phyloP scores from a whole-genome alignment of 495 filamentous ascomycete species.

The Aspergillus olivimuriae region DNA sequence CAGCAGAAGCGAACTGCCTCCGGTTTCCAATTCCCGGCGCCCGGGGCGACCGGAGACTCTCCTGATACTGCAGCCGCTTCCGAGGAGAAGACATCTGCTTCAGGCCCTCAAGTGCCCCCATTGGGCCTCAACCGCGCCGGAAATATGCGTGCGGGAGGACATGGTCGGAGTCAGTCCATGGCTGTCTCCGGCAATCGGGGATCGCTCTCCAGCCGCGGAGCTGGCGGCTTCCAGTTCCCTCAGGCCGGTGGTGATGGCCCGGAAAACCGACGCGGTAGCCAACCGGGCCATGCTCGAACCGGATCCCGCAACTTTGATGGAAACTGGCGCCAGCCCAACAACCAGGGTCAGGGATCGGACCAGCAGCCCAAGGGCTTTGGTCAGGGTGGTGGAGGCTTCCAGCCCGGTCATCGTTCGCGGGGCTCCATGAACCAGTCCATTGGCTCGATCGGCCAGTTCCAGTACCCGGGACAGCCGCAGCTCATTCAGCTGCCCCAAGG shows the following conservation, averaged over 20 bases:
- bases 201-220: slow-evolving; percentile 49
- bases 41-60: slow-evolving; percentile 50
- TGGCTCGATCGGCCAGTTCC: slow-evolving; percentile 77
- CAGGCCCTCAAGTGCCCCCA: slow-evolving; percentile 30
- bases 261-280: slow-evolving; percentile 66
- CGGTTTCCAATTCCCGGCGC: slow-evolving; percentile 89
- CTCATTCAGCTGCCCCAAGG: slow-evolving; percentile 79
- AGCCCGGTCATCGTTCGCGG: slow-evolving; percentile 84
- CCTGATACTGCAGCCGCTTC: slow-evolving; percentile 39
- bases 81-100: slow-evolving; percentile 34
- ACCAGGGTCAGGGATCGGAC: slow-evolving; percentile 48
- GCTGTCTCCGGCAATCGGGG: slow-evolving; percentile 55
- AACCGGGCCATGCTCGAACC: slow-evolving; percentile 65
- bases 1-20: slow-evolving; percentile 94
- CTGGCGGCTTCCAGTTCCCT: slow-evolving; percentile 67
- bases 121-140: slow-evolving; percentile 44
- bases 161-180: slow-evolving; percentile 67
- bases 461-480: slow-evolving; percentile 88
- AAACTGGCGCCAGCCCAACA: slow-evolving; percentile 92
- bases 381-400: slow-evolving; percentile 62
- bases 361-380: slow-evolving; percentile 54
- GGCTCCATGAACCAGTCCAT: slow-evolving; percentile 83
- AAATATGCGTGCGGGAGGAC: slow-evolving; percentile 44
- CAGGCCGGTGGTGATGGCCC: slow-evolving; percentile 44
- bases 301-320: slow-evolving; percentile 91